Conservation (phyloP, 2,329 filamentous ascomycete genomes). For the Calcarisporium arbuscula region DNA sequence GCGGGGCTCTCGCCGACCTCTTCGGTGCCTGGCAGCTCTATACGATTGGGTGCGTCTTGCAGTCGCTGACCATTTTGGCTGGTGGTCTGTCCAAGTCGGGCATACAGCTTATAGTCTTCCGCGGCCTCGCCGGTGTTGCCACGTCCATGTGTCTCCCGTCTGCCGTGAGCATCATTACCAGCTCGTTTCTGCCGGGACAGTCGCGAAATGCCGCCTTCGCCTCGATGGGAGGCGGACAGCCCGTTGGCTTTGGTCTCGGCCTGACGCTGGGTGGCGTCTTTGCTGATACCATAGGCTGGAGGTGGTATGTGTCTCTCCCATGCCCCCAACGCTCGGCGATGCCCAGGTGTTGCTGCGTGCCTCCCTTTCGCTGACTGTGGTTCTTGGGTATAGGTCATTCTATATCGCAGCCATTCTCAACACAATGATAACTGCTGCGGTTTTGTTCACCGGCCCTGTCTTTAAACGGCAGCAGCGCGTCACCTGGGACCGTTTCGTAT, state of each 20-base stretch:
- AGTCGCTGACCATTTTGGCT: background rate
- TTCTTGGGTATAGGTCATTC: too few relatives aligned
- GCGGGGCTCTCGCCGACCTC: slow-evolving; percentile 3
- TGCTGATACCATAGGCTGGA: slow-evolving; percentile 34
- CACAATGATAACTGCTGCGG: slow-evolving; percentile 3
- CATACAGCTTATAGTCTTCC: slow-evolving; percentile 18
- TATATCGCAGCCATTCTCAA: slow-evolving; percentile 18
- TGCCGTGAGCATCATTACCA: slow-evolving; percentile 17
- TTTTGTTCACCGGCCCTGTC: background rate
- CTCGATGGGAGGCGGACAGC: slow-evolving; percentile 17
- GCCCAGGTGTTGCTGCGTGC: too few relatives aligned
- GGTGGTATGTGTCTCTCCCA: too few relatives aligned
- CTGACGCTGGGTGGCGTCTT: slow-evolving; percentile 31
- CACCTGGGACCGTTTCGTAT: too few relatives aligned
- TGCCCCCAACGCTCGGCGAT: too few relatives aligned
- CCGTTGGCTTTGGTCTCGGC: slow-evolving; percentile 38
- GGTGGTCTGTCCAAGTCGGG: background rate
- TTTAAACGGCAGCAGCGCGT: slow-evolving; percentile 7
- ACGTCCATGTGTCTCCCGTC: slow-evolving; percentile 17
- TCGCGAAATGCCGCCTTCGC: slow-evolving; percentile 5
- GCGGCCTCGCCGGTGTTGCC: slow-evolving; percentile 20
- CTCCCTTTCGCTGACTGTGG: too few relatives aligned
- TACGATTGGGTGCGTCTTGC: background rate
- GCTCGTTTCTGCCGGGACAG: slow-evolving; percentile 1
- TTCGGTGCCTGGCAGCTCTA: background rate